phyloP scores from a whole-genome alignment of 768 basidiomycete genomes.

The Gymnopilus junonius region DNA sequence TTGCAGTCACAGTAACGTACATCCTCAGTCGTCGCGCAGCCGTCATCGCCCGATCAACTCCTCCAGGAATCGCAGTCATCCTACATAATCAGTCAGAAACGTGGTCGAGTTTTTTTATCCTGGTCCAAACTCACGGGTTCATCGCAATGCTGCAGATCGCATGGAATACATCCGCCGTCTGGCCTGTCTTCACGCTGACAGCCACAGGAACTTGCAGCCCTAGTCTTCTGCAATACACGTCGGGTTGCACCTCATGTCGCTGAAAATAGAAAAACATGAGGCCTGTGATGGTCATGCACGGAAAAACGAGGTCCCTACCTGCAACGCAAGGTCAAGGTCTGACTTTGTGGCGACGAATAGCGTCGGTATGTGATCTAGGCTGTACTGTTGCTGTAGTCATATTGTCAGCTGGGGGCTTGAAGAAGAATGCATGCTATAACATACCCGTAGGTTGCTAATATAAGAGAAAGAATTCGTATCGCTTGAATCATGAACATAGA shows the following conservation, averaged over 20 bases:
- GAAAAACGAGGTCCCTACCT: constrained; percentile 49
- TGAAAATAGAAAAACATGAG: constrained; percentile 33
- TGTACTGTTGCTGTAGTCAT: constrained; percentile 90
- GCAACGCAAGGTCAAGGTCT: constrained; percentile 94
- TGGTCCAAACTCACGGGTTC: constrained; percentile 69
- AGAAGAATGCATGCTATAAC: constrained; percentile 12
- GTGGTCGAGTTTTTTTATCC: constrained; percentile 16
- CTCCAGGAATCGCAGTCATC: constrained; percentile 75
- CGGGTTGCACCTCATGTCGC: constrained; percentile 98
- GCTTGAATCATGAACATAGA: constrained; percentile 96
- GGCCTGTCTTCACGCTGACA: constrained; percentile 86
- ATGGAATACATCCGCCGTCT: constrained; percentile 87
- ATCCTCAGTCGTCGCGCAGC: constrained; percentile 68
- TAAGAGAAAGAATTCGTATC: constrained; percentile 99
- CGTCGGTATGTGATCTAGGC: constrained; percentile 91
- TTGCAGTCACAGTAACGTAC: constrained; percentile 73
- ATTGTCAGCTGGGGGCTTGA: constrained; percentile 11
- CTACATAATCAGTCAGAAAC: constrained; percentile 38
- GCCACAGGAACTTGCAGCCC: constrained; percentile 93
- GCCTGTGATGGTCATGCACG: constrained; percentile 1
- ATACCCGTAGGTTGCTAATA: constrained; percentile 92
- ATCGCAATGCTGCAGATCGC: constrained; percentile 83
- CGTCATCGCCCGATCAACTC: constrained; percentile 78
- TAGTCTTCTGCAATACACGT: constrained; percentile 91
- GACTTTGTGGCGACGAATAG: constrained; percentile 99